Percentiles rank a stretch among this genome's conserved stretches.
Evolutionary conservation across 441 rosid species (phyloP).

Genomic region (Omphalea diandra): DNA sequence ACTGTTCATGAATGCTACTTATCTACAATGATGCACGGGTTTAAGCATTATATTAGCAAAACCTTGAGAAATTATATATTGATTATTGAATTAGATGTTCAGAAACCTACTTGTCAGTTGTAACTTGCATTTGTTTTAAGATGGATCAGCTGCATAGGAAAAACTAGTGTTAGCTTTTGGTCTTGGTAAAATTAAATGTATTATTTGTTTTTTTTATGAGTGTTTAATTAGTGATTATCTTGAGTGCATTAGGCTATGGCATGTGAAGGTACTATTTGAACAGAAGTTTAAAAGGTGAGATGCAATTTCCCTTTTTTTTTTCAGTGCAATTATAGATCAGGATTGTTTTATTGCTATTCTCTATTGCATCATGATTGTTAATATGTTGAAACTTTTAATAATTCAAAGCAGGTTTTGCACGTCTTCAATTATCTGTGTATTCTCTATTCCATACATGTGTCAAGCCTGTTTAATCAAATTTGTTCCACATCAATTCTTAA

Average conservation of each 20-base stretch:
- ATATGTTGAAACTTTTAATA: background rate
- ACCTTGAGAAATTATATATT: too few species aligned
- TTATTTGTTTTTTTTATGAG: background rate
- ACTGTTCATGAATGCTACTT: too few species aligned
- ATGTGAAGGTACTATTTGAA: background rate
- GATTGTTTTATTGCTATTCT: background rate
- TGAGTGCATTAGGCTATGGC: background rate
- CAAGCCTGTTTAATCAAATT: conserved; percentile 2
- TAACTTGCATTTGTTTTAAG: background rate
- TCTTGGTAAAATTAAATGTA: background rate
- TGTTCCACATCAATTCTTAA: conserved; percentile 8
- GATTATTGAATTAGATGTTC: too few species aligned
- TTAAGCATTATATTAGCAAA: too few species aligned
- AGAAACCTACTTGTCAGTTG: background rate
- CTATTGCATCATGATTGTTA: background rate
- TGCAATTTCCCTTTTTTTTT: background rate
- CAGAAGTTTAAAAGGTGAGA: too few species aligned
- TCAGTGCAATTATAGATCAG: background rate
- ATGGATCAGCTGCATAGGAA: background rate
- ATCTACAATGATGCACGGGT: too few species aligned
- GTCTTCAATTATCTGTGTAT: background rate
- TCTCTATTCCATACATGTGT: background rate
- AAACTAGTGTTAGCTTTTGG: background rate
- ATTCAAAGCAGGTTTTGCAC: background rate
- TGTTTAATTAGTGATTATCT: too few species aligned